Base-by-base conservation (phyloP, 768 basidiomycete genomes). In the Auriscalpium vulgare region DNA sequence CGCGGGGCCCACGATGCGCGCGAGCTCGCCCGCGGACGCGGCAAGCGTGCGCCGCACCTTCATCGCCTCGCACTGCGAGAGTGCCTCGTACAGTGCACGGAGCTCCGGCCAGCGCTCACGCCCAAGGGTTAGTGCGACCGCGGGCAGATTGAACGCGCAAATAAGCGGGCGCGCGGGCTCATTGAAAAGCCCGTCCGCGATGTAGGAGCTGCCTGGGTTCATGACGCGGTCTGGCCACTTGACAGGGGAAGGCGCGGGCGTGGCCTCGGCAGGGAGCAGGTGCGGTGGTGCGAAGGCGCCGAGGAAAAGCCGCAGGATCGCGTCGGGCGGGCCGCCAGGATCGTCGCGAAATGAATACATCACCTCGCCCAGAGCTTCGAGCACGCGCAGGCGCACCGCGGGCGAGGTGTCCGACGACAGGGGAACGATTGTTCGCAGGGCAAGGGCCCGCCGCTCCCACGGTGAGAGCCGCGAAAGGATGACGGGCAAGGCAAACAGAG, bases 61-160 rank as follows among this genome's bases (percentile, higher is more conserved):
- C 43, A 74, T 67, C 8, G 78, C 76, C 16, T 73, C 74, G 64
- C 84, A 79, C n/a, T 75, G 70, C 29, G 87, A 77, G 16, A 98
- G 76, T 9, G 77, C 71, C 17, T 79, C 68, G 71, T 95, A 95
- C 46, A 81, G 71, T 4, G 78, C 77, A 17, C 87, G 80, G 21
- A 98, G 70, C 56, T 86, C 81, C 36, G 54, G 63, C 95, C 95
- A 98, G 47, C 89, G 79, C 1, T 71, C 69, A 11, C 73, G 72
- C 4, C 95, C 95, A 29, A 97, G 74, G 0, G 93, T 88, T 6
- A 93, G 76, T 4, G 85, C 82, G 8, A 97, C 89, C 7, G 93
- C 95, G 21, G 95, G 95, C 65, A 89, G 88, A 71, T 97, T 92
- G 72, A 91, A 93, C 6, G 89, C 89, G 67, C 87, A 88, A 45